Evolutionary conservation across 2,329 filamentous ascomycete species (phyloP).

Genomic region (Pseudogymnoascus sp.): DNA sequence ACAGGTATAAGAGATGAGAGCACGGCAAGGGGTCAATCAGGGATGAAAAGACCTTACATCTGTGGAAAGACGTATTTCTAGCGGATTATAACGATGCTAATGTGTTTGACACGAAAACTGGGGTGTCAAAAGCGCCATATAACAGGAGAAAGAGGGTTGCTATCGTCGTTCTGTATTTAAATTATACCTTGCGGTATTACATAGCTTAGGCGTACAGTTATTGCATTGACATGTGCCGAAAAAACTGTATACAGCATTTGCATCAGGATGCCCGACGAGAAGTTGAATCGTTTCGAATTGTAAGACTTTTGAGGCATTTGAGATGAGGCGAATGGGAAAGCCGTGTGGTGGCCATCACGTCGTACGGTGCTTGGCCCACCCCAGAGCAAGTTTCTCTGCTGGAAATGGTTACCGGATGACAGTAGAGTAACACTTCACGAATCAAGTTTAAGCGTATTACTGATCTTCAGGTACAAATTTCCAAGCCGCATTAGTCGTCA

Average conservation of each 20-base stretch:
- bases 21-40: not conserved
- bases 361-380: not conserved
- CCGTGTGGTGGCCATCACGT: not conserved
- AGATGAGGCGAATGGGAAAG: not conserved
- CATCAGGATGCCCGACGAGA: not conserved
- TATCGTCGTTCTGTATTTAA: not conserved
- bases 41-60: not conserved
- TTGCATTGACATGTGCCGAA: not conserved
- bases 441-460: conserved; percentile 5
- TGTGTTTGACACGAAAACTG: not conserved
- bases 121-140: not conserved
- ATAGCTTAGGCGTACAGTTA: not conserved
- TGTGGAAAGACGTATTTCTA: not conserved
- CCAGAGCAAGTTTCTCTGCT: not conserved
- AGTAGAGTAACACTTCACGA: not conserved
- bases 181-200: not conserved
- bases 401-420: not conserved
- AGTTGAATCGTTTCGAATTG: not conserved
- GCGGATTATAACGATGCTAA: not conserved
- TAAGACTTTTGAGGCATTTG: not conserved
- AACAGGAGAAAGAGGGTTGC: too few species aligned
- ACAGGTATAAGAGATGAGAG: not conserved
- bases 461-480: not conserved
- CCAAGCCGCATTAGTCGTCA: not conserved
- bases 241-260: not conserved